Base-by-base conservation (phyloP, 192 early-diverging fungal species). In the Diversispora eburnea region DNA sequence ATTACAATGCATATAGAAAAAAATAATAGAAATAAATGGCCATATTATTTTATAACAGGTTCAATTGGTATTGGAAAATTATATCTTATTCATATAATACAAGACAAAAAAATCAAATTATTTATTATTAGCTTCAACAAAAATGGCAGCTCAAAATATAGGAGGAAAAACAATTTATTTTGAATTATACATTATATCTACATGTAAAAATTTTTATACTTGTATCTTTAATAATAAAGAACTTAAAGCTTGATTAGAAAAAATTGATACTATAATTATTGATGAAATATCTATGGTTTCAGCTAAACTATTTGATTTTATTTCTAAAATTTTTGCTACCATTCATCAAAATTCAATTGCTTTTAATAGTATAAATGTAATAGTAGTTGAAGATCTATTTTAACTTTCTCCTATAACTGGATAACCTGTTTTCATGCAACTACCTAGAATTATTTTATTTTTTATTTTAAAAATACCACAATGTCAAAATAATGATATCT, bases 271-370 rank as follows among this genome's bases (percentile, higher is more conserved):
- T 0, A 17, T 65, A 0, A 65, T 65, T 19, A 65, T 65, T 15
- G 42, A 65, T 7, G 63, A 65, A 45, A 25, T 46, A 1, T 65
- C 63, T 10, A 65, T 65, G 63, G 43, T 65, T 17, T 45, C 63
- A 5, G 4, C 42, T 47, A 0, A 20, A 47, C 19, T 65, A 4
- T n/a, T 65, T 5, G 42, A 45, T 20, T 65, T 65, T 47, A 65
- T 65, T 15, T 65, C 63, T 13, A 46, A 65, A 6, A 0, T 17
- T 17, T 65, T 65, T 47, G 8, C 15, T 8, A 3, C 20, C 3
- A 20, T 61, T 19, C 0, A 61, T 61, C 12, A 61, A 3, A 61
- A 61, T 17, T 4, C n/a, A 0, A 3, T 48, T 46, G 42, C 63
- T 17, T 65, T 65, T 5, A 43, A 43, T 46, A 15, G 63, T 65